phyloP scores from a whole-genome alignment of 345 rosid genomes.

The Populus davidiana region DNA sequence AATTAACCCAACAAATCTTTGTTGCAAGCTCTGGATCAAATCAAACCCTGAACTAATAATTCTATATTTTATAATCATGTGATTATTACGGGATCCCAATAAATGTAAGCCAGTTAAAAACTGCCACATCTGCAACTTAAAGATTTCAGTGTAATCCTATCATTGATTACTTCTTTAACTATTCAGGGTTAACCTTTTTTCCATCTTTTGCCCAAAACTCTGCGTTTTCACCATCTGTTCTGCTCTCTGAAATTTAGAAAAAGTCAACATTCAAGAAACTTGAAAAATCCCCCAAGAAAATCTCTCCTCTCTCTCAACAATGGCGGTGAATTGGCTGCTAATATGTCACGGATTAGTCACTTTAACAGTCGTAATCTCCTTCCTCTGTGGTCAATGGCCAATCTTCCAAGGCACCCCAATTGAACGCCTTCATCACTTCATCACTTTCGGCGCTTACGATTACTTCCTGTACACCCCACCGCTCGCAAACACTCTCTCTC shows the following conservation, averaged over 20 bases:
- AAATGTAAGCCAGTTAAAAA: no score
- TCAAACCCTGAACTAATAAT: no score
- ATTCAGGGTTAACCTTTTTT: no score
- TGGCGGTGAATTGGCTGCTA: slow-evolving; percentile 75
- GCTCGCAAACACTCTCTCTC: neutral
- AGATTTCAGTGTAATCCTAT: no score
- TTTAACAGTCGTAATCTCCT: slow-evolving; percentile 56
- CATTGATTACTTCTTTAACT: no score
- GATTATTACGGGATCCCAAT: no score
- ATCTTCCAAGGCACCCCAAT: slow-evolving; percentile 80
- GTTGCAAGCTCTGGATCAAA: no score
- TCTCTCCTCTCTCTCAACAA: slow-evolving; percentile 7
- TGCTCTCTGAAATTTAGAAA: no score
- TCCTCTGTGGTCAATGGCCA: slow-evolving; percentile 98
- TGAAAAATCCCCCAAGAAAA: neutral
- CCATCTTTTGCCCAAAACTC: no score
- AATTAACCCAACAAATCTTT: no score
- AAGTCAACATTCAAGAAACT: neutral
- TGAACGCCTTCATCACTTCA: slow-evolving; percentile 59
- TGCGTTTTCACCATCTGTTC: neutral
- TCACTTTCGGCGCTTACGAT: slow-evolving; percentile 87
- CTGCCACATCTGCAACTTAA: no score
- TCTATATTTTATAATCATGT: no score
- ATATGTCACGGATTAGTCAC: slow-evolving; percentile 65
- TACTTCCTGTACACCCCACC: slow-evolving; percentile 53